phyloP scores from a whole-genome alignment of 2,329 filamentous ascomycete species.

The Cordyceps pruinosa region DNA sequence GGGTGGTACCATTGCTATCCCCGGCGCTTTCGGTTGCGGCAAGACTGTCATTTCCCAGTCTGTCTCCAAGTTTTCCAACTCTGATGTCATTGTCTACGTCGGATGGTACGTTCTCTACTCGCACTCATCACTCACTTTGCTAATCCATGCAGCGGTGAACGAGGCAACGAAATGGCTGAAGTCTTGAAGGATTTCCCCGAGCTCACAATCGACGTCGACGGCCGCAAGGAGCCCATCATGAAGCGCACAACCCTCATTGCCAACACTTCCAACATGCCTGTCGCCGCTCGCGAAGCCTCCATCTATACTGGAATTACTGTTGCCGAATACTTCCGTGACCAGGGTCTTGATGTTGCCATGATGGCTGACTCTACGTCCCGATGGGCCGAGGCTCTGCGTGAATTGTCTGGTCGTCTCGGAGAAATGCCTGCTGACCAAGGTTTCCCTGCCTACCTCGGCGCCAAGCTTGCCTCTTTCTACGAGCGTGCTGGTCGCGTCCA shows the following conservation, averaged over 20 bases:
- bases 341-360: slow-evolving; percentile 97
- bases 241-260: slow-evolving; percentile 98
- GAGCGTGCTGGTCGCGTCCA: slow-evolving; percentile 88
- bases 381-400: slow-evolving; percentile 97
- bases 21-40: slow-evolving; percentile 95
- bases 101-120: slow-evolving; percentile 46
- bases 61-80: slow-evolving; percentile 99
- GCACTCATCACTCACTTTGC: slow-evolving; percentile 14
- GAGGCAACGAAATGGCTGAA: slow-evolving; percentile 99
- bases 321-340: slow-evolving; percentile 94
- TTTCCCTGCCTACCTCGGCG: slow-evolving; percentile 95
- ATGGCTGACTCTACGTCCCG: slow-evolving; percentile 98
- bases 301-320: slow-evolving; percentile 97
- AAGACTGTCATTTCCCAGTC: slow-evolving; percentile 99
- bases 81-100: slow-evolving; percentile 97
- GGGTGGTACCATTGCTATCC: slow-evolving; percentile 95
- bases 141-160: slow-evolving; percentile 53
- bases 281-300: slow-evolving; percentile 94
- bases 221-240: slow-evolving; percentile 97
- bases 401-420: slow-evolving; percentile 95
- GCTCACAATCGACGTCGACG: slow-evolving; percentile 89
- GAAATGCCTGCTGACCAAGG: slow-evolving; percentile 99
- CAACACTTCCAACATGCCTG: slow-evolving; percentile 99
- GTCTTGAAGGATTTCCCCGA: slow-evolving; percentile 99
- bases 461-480: slow-evolving; percentile 98